Base-by-base conservation (phyloP, 2,329 filamentous ascomycete species). In the Penicillium digitatum region DNA sequence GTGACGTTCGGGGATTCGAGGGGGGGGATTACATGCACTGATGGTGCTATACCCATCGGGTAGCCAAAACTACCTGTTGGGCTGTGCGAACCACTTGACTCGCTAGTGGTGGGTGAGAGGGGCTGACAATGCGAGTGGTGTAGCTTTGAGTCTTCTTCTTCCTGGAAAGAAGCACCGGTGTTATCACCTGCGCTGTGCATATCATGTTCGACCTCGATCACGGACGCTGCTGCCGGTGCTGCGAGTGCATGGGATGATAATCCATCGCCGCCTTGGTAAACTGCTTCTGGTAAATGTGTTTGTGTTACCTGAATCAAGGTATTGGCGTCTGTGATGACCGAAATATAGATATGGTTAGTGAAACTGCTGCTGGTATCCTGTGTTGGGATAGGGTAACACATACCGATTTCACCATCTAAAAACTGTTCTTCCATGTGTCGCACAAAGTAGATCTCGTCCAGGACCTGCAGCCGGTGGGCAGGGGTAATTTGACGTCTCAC, bases 371-470 rank as follows among this genome's bases (percentile, higher is more conserved):
- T 12, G 11, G 11, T 7, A 5, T 5, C 6, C 32, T 26, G 16
- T 16, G 10, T 9, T 31, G 1, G 12, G 16, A 43, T 9, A 12
- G 5, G 14, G 27, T 29, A 12, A 16, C 4, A 52, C 59, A 39
- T 63, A 72, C 70, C 67, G 20, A 68, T 66, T 24, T 65, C 53
- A 16, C 67, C 68, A 12, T 69, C 56, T 3, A 72, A 57, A 37
- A 62, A 72, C 18, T 52, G 57, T 39, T 72, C 70, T 48, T 72
- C 69, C 57, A 70, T 66, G 12, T 64, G 62, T 16, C 69, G 66
- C 5, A 72, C 69, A 24, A 62, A 65, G 52, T 72, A 72, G 40
- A 72, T 71, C 52, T 72, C 70, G 44, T 71, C 69, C 1, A 72
- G 61, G 5, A 72, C 65, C 20, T 66, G 63, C 5, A 72, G 56